Conservation (phyloP, 352 stramenopile species). For the Paralagenidium karlingii region DNA sequence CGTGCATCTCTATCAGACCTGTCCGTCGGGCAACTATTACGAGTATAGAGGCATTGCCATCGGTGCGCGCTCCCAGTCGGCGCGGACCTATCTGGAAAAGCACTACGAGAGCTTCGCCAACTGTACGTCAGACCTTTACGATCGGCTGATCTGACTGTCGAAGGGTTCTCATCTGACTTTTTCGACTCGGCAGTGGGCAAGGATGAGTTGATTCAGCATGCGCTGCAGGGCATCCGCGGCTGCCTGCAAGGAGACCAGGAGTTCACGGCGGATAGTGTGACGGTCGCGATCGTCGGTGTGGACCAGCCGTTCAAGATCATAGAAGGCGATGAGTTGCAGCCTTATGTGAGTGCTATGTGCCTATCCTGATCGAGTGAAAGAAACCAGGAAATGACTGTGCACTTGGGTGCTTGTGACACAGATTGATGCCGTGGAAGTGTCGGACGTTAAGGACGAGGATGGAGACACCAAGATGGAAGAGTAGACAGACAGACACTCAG, state of each 20-base stretch:
- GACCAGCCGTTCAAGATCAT: conserved; percentile 91
- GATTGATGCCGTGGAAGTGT: conserved; percentile 81
- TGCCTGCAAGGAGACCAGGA: conserved; percentile 94
- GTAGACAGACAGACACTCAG: too few relatives aligned
- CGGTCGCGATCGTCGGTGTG: conserved; percentile 90
- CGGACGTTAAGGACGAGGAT: conserved; percentile 64
- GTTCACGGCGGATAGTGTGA: conserved; percentile 88
- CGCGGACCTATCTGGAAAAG: conserved; percentile 98
- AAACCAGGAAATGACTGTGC: too few relatives aligned
- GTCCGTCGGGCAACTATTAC: conserved; percentile 97
- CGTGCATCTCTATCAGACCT: conserved; percentile 98
- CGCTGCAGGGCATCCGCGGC: conserved; percentile 91
- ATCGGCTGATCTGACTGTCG: not conserved
- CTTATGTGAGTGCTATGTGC: conserved; percentile 86
- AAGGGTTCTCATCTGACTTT: not conserved
- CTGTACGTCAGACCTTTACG: conserved; percentile 21
- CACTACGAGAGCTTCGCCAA: conserved; percentile 91
- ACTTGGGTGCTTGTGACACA: conserved; percentile 8
- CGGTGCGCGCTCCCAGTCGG: conserved; percentile 93
- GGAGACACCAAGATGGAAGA: conserved; percentile 74
- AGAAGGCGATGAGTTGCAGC: conserved; percentile 88
- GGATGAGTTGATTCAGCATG: conserved; percentile 98
- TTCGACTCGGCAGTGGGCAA: conserved; percentile 38
- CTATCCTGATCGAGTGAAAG: too few relatives aligned
- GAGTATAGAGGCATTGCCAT: conserved; percentile 98